phyloP scores from a whole-genome alignment of 23 red algal genomes.

The Gracilariopsis chorda region DNA sequence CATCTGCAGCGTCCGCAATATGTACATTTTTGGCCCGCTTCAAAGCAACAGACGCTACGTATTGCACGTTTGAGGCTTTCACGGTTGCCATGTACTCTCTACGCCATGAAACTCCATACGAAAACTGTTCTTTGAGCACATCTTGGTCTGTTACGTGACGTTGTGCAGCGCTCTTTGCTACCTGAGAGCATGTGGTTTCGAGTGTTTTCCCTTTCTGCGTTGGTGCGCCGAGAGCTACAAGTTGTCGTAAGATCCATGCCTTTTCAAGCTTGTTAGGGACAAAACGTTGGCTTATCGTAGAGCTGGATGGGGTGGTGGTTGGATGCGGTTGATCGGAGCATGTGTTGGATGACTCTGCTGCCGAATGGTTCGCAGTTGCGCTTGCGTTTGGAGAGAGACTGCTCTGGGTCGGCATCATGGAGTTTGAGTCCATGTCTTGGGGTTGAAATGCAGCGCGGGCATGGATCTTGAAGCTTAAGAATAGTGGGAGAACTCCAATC shows the following conservation, averaged over 20 bases:
- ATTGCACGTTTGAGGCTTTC: background rate
- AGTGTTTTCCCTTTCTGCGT: background rate
- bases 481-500: too few species aligned
- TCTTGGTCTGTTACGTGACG: background rate
- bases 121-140: background rate
- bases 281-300: too few species aligned
- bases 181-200: constrained; percentile 1
- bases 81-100: background rate
- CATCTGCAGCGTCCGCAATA: background rate
- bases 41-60: background rate
- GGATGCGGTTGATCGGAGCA: too few species aligned
- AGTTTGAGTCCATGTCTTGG: too few species aligned
- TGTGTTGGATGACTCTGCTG: too few species aligned
- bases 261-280: constrained; percentile 10
- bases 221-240: background rate
- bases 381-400: too few species aligned
- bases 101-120: background rate
- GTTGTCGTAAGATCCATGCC: background rate
- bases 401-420: too few species aligned
- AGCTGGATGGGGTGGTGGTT: too few species aligned
- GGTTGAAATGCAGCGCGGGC: too few species aligned
- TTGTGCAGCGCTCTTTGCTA: background rate
- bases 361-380: too few species aligned
- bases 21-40: background rate
- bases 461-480: too few species aligned